phyloP scores from a whole-genome alignment of 2,329 filamentous ascomycete genomes.

The Aspergillus nomiae region DNA sequence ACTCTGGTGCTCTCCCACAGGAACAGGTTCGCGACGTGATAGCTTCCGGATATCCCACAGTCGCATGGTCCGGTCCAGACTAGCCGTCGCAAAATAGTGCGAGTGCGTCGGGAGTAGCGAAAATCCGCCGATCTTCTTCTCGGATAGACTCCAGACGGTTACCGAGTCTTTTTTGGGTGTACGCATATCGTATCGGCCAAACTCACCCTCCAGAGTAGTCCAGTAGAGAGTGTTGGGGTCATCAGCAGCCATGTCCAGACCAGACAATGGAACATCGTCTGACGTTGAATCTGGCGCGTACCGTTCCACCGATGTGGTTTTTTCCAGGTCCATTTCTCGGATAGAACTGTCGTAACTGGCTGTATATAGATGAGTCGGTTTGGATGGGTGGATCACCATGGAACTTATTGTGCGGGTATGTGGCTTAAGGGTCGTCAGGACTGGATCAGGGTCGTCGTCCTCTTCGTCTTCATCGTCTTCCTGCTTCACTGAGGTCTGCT shows the following conservation, averaged over 20 bases:
- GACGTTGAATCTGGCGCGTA: slow-evolving; percentile 72
- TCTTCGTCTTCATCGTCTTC: slow-evolving; percentile 72
- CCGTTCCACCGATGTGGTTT: slow-evolving; percentile 76
- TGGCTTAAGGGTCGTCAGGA: slow-evolving; percentile 86
- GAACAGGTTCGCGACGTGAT: slow-evolving; percentile 64
- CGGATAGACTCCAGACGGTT: slow-evolving; percentile 74
- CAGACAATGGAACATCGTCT: slow-evolving; percentile 78
- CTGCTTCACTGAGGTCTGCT: slow-evolving; percentile 42
- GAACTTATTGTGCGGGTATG: slow-evolving; percentile 86
- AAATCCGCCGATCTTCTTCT: slow-evolving; percentile 96
- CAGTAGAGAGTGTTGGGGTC: slow-evolving; percentile 79
- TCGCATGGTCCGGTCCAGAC: slow-evolving; percentile 83
- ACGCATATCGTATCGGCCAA: slow-evolving; percentile 81
- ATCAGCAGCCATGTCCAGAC: slow-evolving; percentile 73
- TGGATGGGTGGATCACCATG: slow-evolving; percentile 74
- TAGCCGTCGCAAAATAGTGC: slow-evolving; percentile 85
- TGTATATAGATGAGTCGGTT: slow-evolving; percentile 75
- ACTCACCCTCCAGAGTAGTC: slow-evolving; percentile 77
- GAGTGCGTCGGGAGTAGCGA: slow-evolving; percentile 76
- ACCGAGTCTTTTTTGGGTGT: slow-evolving; percentile 55
- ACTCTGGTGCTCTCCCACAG: slow-evolving; percentile 80
- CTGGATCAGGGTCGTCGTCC: slow-evolving; percentile 66
- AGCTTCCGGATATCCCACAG: slow-evolving; percentile 86
- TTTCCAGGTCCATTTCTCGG: slow-evolving; percentile 79
- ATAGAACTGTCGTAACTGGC: slow-evolving; percentile 94